A percentile compares a stretch with the other conserved stretches of the same genome.
Conservation (phyloP, 2,329 filamentous ascomycete genomes). For the Aureobasidium namibiae region DNA sequence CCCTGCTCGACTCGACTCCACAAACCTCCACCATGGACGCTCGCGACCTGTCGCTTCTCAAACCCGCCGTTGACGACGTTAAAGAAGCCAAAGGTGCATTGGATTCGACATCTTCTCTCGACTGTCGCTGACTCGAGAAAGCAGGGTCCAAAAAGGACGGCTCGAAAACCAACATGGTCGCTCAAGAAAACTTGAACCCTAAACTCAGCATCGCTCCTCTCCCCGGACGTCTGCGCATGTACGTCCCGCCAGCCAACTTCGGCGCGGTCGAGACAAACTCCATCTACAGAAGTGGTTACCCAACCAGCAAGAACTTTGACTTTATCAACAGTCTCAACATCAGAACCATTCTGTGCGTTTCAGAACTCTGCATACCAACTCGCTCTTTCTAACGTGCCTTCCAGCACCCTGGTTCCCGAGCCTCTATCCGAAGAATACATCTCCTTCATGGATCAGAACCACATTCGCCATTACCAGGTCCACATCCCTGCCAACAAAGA, state of each 20-base stretch:
- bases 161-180: not conserved
- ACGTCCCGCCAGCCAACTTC: slow-evolving; percentile 61
- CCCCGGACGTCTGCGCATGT: slow-evolving; percentile 26
- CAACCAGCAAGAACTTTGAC: slow-evolving; percentile 58
- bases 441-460: slow-evolving; percentile 56
- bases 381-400: not conserved
- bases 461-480: slow-evolving; percentile 66
- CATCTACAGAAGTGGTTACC: slow-evolving; percentile 78
- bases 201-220: slow-evolving; percentile 6
- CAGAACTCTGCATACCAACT: not conserved
- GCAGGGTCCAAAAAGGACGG: not conserved
- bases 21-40: not conserved
- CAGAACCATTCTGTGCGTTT: slow-evolving; percentile 67
- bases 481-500: slow-evolving; percentile 87
- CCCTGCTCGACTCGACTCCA: not conserved
- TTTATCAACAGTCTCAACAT: slow-evolving; percentile 62
- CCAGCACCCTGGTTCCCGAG: slow-evolving; percentile 44
- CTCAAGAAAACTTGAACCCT: slow-evolving; percentile 2
- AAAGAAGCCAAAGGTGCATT: not conserved
- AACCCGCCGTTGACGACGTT: not conserved
- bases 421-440: slow-evolving; percentile 40
- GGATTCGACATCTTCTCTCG: not conserved
- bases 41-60: not conserved
- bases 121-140: not conserved
- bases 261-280: slow-evolving; percentile 61